phyloP scores from a whole-genome alignment of 2,329 filamentous ascomycete species.

The Orbilia brochopaga region DNA sequence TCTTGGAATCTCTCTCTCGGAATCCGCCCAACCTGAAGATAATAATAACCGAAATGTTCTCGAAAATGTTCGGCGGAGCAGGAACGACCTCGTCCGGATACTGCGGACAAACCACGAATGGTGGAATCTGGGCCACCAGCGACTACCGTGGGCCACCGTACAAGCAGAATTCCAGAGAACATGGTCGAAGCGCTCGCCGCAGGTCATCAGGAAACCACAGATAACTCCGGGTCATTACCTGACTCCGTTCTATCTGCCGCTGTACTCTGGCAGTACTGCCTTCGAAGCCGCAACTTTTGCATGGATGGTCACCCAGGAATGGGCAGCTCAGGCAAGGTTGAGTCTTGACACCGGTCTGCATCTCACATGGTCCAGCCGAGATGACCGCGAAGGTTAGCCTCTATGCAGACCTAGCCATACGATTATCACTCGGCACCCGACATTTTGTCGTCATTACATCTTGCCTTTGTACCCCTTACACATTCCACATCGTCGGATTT shows the following conservation, averaged over 20 bases:
- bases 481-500: no score
- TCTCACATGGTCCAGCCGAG: slow-evolving; percentile 42
- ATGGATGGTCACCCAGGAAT: slow-evolving; percentile 49
- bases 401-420: background rate
- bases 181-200: slow-evolving; percentile 33
- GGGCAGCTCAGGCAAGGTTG: slow-evolving; percentile 18
- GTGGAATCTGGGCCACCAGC: slow-evolving; percentile 47
- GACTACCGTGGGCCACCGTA: slow-evolving; percentile 29
- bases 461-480: no score
- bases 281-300: slow-evolving; percentile 49
- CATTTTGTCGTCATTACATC: no score
- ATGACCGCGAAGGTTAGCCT: slow-evolving; percentile 9
- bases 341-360: slow-evolving; percentile 32
- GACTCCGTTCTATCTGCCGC: slow-evolving; percentile 43
- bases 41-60: slow-evolving; percentile 22
- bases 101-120: slow-evolving; percentile 48
- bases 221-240: slow-evolving; percentile 42
- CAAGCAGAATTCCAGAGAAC: slow-evolving; percentile 33
- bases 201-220: slow-evolving; percentile 17
- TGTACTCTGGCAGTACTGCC: slow-evolving; percentile 44
- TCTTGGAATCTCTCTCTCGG: slow-evolving; percentile 28
- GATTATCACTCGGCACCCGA: background rate
- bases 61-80: slow-evolving; percentile 33
- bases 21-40: slow-evolving; percentile 16
- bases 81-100: slow-evolving; percentile 36